phyloP scores from a whole-genome alignment of 1,139 yeast species.

The Yamadazyma diddensiae region DNA sequence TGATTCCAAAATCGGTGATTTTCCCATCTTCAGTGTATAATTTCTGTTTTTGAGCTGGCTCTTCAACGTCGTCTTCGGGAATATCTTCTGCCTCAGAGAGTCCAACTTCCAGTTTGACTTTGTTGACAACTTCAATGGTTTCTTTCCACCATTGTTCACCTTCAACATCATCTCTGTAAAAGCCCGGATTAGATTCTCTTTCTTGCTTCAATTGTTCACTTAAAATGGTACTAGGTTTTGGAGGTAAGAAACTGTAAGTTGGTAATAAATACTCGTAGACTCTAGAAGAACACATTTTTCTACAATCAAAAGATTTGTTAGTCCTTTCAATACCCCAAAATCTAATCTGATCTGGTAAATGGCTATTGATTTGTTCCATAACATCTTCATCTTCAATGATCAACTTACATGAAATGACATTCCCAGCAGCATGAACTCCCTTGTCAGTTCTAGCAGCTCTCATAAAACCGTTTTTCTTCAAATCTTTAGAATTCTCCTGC shows the following conservation, averaged over 20 bases:
- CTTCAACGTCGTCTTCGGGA: neutral
- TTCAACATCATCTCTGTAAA: constrained; percentile 58
- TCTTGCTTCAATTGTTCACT: constrained; percentile 58
- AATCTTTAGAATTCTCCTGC: constrained; percentile 82
- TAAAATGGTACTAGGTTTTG: constrained; percentile 72
- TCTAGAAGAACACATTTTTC: constrained; percentile 93
- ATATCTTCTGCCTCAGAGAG: constrained; percentile 25
- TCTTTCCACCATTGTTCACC: constrained; percentile 71
- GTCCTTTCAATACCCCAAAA: constrained; percentile 93
- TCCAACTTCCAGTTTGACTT: constrained; percentile 42
- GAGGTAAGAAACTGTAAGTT: constrained; percentile 83
- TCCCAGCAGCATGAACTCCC: constrained; percentile 99
- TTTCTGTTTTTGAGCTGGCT: constrained; percentile 13
- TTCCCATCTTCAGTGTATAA: constrained; percentile 32
- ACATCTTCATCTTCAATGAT: constrained; percentile 86
- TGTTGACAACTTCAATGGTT: constrained; percentile 38
- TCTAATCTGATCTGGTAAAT: constrained; percentile 81
- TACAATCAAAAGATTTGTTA: constrained; percentile 88
- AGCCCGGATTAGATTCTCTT: constrained; percentile 54
- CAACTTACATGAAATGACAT: constrained; percentile 82
- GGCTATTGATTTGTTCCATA: constrained; percentile 65
- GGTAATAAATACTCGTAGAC: constrained; percentile 92
- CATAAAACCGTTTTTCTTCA: constrained; percentile 87
- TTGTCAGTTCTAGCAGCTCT: constrained; percentile 98
- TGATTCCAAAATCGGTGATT: constrained; percentile 37